phyloP scores from a whole-genome alignment of 139 green algal species.

The Gonium pectorale region DNA sequence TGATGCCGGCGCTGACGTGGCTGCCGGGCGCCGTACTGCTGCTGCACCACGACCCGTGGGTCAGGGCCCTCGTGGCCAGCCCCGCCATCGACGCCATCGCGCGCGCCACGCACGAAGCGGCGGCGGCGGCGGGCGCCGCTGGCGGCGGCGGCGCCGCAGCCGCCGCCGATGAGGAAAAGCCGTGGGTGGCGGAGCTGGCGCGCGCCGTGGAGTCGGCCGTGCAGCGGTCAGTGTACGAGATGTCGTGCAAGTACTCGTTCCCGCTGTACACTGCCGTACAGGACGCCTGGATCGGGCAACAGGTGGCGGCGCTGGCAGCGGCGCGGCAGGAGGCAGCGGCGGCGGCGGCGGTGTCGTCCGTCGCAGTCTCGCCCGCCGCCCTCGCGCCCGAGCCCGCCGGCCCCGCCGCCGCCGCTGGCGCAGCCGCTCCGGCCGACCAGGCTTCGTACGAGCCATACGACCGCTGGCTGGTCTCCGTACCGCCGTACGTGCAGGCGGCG shows the following conservation, averaged over 20 bases:
- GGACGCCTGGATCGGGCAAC: neutral
- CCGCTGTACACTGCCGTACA: neutral
- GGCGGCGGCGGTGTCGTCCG: neutral
- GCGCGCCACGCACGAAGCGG: neutral
- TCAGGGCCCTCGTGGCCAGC: neutral
- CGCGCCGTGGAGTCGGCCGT: neutral
- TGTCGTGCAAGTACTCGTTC: neutral
- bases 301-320: neutral
- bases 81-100: neutral
- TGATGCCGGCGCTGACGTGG: neutral
- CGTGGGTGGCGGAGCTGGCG: neutral
- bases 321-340: neutral
- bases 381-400: too few species aligned
- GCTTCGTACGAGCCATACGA: slow-evolving; percentile 19
- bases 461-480: neutral
- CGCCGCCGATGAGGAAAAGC: neutral
- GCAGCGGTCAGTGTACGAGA: neutral
- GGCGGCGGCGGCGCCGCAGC: neutral
- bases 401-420: too few species aligned
- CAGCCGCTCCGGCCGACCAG: too few species aligned
- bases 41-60: neutral
- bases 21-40: neutral
- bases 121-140: neutral
- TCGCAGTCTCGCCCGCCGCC: too few species aligned
- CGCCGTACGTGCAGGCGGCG: neutral